phyloP scores from a whole-genome alignment of 257 asterid genomes.

The Lantana camara region DNA sequence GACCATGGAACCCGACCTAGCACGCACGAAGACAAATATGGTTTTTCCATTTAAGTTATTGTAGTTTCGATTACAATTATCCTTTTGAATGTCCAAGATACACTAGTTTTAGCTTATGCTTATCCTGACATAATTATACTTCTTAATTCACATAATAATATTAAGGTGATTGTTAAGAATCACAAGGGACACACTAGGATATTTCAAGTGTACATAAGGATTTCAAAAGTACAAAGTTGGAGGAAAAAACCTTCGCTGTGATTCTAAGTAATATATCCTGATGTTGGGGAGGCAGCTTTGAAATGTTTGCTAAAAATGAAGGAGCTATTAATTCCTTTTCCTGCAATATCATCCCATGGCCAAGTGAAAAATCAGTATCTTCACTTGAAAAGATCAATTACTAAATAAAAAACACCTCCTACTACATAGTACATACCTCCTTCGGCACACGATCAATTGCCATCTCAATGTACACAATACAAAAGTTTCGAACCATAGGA shows the following conservation, averaged over 20 bases:
- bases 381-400: constrained; percentile 18
- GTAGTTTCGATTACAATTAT: not conserved
- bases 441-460: constrained; percentile 75
- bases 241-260: constrained; percentile 64
- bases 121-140: not conserved
- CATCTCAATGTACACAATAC: constrained; percentile 91
- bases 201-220: not conserved
- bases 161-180: not conserved
- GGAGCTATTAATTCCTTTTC: constrained; percentile 77
- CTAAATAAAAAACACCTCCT: constrained; percentile 29
- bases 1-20: constrained; percentile 2
- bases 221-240: constrained; percentile 18
- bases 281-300: constrained; percentile 83
- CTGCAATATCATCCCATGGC: constrained; percentile 45
- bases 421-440: constrained; percentile 50
- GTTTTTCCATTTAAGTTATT: constrained; percentile 12
- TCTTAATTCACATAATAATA: not conserved
- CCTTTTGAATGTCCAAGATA: constrained; percentile 9
- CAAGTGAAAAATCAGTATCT: constrained; percentile 14
- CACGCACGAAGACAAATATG: constrained; percentile 14
- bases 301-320: constrained; percentile 60
- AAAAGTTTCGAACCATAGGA: constrained; percentile 88
- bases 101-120: constrained; percentile 3
- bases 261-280: constrained; percentile 85
- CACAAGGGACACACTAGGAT: not conserved